Conservation (phyloP, 2,329 filamentous ascomycete genomes). For the Monascus ruber region DNA sequence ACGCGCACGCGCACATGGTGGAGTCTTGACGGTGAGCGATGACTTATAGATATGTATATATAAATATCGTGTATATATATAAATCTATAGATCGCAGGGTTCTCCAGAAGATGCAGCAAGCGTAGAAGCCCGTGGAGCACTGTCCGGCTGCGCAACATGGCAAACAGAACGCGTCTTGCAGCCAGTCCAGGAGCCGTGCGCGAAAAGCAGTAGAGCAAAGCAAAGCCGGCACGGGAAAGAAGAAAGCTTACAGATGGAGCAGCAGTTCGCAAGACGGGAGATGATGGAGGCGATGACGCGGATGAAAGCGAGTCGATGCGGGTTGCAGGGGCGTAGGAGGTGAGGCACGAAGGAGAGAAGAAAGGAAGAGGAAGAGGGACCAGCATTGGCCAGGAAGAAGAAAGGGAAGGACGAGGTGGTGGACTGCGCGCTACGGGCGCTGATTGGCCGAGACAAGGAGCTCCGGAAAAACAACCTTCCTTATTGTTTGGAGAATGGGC, state of each 20-base stretch:
- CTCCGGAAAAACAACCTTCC: too few relatives aligned
- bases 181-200: too few relatives aligned
- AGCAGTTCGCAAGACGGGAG: background rate
- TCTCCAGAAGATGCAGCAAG: background rate
- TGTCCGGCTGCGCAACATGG: background rate
- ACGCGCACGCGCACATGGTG: too few relatives aligned
- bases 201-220: background rate
- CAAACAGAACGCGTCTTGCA: too few relatives aligned
- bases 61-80: too few relatives aligned
- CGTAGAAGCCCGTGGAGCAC: background rate
- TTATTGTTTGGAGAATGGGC: too few relatives aligned
- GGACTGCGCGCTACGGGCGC: conserved; percentile 14
- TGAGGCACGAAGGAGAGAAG: conserved; percentile 9
- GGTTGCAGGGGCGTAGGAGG: conserved; percentile 1
- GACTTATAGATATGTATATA: too few relatives aligned
- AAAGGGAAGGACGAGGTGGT: conserved; percentile 23
- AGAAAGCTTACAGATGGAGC: background rate
- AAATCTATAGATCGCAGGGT: too few relatives aligned
- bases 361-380: conserved; percentile 5
- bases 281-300: conserved; percentile 2
- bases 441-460: conserved; percentile 31
- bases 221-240: background rate
- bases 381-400: conserved; percentile 10
- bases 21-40: too few relatives aligned
- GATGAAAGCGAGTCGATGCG: background rate